Percentiles rank a stretch among this genome's conserved stretches.
Conservation (phyloP, 306 rosid species). For the Fragaria ananassa region DNA sequence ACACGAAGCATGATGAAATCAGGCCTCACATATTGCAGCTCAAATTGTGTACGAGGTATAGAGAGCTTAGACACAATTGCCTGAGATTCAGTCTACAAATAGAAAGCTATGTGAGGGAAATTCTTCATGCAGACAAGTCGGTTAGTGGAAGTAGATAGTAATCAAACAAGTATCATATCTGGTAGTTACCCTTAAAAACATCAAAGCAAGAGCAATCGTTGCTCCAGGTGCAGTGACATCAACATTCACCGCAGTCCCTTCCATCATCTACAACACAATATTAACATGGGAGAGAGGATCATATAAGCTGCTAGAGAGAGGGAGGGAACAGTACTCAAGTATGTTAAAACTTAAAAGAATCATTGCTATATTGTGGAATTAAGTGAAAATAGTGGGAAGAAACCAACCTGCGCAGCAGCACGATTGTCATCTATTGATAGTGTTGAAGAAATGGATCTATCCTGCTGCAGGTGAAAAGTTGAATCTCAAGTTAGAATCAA, state of each 20-base stretch:
- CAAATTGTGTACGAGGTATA: slow-evolving; percentile 77
- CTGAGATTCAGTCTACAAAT: slow-evolving; percentile 78
- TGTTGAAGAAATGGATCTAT: slow-evolving; percentile 53
- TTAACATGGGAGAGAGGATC: slow-evolving; percentile 14
- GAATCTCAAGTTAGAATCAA: slow-evolving; percentile 21
- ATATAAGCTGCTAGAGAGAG: slow-evolving; percentile 21
- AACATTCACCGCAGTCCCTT: slow-evolving; percentile 76
- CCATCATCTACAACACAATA: slow-evolving; percentile 69
- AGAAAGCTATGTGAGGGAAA: slow-evolving; percentile 28
- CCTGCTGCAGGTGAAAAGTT: slow-evolving; percentile 43
- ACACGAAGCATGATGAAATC: slow-evolving; percentile 97
- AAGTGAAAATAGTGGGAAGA: slow-evolving; percentile 16
- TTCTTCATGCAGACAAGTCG: slow-evolving; percentile 10
- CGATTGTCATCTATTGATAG: slow-evolving; percentile 61
- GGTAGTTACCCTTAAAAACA: slow-evolving; percentile 79
- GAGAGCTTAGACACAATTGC: slow-evolving; percentile 79
- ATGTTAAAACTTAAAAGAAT: slow-evolving; percentile 6
- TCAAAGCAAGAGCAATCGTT: slow-evolving; percentile 80
- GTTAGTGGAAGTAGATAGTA: slow-evolving; percentile 13
- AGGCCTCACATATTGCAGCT: slow-evolving; percentile 93
- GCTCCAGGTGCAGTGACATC: slow-evolving; percentile 99
- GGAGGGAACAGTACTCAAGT: not conserved
- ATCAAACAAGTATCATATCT: slow-evolving; percentile 27
- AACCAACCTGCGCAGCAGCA: slow-evolving; percentile 65
- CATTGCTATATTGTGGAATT: slow-evolving; percentile 1